These are phyloP conservation scores for Aspergillus glaucus DNA, from an alignment of 2,329 filamentous ascomycete species.

Conservation along the genomic window DNA sequence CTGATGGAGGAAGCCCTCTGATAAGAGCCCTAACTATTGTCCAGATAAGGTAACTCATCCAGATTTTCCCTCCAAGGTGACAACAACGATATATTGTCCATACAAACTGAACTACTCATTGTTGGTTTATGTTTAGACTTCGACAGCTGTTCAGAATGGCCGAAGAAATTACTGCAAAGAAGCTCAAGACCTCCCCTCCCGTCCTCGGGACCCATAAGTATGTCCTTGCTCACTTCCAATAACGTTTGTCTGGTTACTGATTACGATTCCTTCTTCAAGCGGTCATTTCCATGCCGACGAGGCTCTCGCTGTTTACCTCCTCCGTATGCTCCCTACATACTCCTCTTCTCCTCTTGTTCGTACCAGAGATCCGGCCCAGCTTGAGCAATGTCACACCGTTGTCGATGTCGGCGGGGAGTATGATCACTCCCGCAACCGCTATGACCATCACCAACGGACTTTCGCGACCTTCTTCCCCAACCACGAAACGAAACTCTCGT, in stretches of 20 bases:
- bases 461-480: constrained; percentile 81
- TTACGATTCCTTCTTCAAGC: constrained; percentile 28
- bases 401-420: constrained; percentile 98
- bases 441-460: constrained; percentile 94
- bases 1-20: constrained; percentile 8
- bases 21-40: constrained; percentile 5
- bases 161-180: constrained; percentile 65
- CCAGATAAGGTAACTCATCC: not conserved
- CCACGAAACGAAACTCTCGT: constrained; percentile 81
- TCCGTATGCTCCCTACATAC: constrained; percentile 82
- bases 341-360: constrained; percentile 67
- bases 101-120: not conserved
- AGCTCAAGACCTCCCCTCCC: constrained; percentile 67
- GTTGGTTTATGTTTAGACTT: constrained; percentile 28
- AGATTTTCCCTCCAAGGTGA: not conserved
- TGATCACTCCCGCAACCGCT: constrained; percentile 67
- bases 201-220: constrained; percentile 87
- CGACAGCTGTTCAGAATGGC: constrained; percentile 53
- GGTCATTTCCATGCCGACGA: constrained; percentile 99
- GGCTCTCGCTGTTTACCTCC: constrained; percentile 91
- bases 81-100: not conserved
- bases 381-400: constrained; percentile 83
- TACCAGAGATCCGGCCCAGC: constrained; percentile 73
- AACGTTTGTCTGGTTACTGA: constrained; percentile 2
- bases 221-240: constrained; percentile 1